These are phyloP conservation scores for Lumnitzera racemosa DNA, from an alignment of 345 rosid genomes.

Conservation along the genomic window DNA sequence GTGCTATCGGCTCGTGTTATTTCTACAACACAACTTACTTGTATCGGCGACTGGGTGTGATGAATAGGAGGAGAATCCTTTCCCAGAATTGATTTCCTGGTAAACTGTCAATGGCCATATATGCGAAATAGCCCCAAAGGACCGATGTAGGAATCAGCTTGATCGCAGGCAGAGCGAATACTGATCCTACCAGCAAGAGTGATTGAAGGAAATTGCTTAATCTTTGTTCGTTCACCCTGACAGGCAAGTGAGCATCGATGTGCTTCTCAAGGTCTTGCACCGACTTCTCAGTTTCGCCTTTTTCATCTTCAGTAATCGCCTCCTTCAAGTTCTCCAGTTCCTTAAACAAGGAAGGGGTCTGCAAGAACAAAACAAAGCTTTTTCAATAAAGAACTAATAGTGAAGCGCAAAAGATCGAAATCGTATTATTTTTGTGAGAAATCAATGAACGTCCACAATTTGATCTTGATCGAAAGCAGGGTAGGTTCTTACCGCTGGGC, in stretches of 20 bases:
- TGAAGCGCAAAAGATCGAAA: background rate
- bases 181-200: constrained; percentile 67
- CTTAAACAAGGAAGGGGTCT: constrained; percentile 2
- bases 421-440: background rate
- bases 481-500: constrained; percentile 1
- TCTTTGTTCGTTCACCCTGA: constrained; percentile 91
- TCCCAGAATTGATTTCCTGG: constrained; percentile 98
- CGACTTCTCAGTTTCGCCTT: constrained; percentile 37
- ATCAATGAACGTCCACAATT: background rate
- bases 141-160: constrained; percentile 86
- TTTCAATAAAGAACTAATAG: background rate
- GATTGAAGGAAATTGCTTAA: constrained; percentile 93
- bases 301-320: constrained; percentile 9
- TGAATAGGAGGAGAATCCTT: constrained; percentile 73
- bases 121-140: constrained; percentile 95
- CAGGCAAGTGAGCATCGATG: constrained; percentile 76
- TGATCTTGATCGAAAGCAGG: background rate
- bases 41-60: constrained; percentile 88
- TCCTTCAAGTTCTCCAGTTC: constrained; percentile 18
- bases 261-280: constrained; percentile 80
- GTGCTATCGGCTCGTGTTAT: background rate
- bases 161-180: constrained; percentile 83
- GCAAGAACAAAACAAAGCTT: background rate
- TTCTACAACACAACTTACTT: constrained; percentile 31
- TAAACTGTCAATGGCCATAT: constrained; percentile 89